These are phyloP conservation scores for Paramyrothecium sp. DNA, from an alignment of 2,329 filamentous ascomycete genomes.

Conservation along the genomic window DNA sequence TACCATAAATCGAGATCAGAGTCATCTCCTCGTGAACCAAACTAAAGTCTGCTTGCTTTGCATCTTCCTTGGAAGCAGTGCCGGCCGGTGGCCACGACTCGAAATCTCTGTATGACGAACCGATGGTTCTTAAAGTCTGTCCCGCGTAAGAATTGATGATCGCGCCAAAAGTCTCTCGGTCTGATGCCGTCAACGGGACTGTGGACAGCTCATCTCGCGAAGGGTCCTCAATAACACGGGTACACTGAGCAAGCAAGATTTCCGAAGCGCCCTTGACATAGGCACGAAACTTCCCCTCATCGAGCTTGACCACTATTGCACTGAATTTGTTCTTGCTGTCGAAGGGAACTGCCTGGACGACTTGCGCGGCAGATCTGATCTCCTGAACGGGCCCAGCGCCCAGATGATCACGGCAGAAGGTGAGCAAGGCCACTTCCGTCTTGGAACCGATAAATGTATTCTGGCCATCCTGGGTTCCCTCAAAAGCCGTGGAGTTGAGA, in stretches of 20 bases:
- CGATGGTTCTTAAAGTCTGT: slow-evolving; percentile 71
- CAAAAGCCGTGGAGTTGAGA: slow-evolving; percentile 58
- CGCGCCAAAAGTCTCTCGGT: slow-evolving; percentile 9
- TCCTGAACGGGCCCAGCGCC: slow-evolving; percentile 44
- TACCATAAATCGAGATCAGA: slow-evolving; percentile 50
- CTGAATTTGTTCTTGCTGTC: slow-evolving; percentile 53
- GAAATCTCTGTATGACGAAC: slow-evolving; percentile 69
- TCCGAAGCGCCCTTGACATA: slow-evolving; percentile 57
- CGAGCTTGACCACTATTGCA: slow-evolving; percentile 47
- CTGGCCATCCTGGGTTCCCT: slow-evolving; percentile 40
- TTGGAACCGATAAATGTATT: slow-evolving; percentile 50
- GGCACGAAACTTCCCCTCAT: slow-evolving; percentile 34
- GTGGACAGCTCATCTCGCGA: neutral
- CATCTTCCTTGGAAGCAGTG: slow-evolving; percentile 57
- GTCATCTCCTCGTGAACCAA: slow-evolving; percentile 40
- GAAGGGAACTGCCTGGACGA: slow-evolving; percentile 50
- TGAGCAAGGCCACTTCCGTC: slow-evolving; percentile 52
- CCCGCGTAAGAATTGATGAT: slow-evolving; percentile 58
- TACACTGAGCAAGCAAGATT: slow-evolving; percentile 45
- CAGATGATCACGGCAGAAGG: slow-evolving; percentile 45
- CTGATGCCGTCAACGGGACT: neutral
- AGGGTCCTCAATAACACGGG: slow-evolving; percentile 1
- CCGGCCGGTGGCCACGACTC: slow-evolving; percentile 65
- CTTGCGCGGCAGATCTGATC: slow-evolving; percentile 39
- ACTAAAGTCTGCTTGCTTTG: slow-evolving; percentile 43